Conservation (phyloP, 495 filamentous ascomycete genomes). For the Aspergillus funiculosus region DNA sequence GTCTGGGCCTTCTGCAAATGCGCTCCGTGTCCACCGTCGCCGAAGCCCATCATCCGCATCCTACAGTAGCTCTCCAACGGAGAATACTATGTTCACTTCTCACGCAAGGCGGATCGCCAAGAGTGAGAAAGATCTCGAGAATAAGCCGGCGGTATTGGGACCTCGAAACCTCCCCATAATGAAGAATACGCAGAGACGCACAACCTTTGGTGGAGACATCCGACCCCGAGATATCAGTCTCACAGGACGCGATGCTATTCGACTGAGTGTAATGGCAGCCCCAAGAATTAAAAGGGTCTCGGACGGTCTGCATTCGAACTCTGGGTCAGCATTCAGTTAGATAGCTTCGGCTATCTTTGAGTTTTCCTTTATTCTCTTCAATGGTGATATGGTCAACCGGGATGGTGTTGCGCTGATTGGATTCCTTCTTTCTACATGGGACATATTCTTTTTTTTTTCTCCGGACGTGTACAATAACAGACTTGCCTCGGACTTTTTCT, state of each 20-base stretch:
- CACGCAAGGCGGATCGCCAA: constrained; percentile 68
- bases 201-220: constrained; percentile 46
- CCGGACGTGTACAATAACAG: constrained; percentile 33
- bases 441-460: constrained; percentile 14
- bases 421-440: constrained; percentile 13
- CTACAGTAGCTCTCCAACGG: constrained; percentile 51
- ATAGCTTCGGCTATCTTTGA: constrained; percentile 17
- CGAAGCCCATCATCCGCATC: constrained; percentile 56
- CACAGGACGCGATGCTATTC: constrained; percentile 38
- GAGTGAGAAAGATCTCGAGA: constrained; percentile 53
- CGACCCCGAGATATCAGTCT: constrained; percentile 42
- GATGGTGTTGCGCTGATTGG: constrained; percentile 27
- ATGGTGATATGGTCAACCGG: constrained; percentile 20
- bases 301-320: constrained; percentile 5
- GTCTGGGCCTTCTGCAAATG: constrained; percentile 27
- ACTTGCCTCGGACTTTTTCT: constrained; percentile 8
- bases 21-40: constrained; percentile 48
- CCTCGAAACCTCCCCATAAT: constrained; percentile 61
- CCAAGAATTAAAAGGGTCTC: constrained; percentile 17
- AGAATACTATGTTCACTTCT: constrained; percentile 59
- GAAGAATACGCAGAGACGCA: constrained; percentile 49
- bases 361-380: constrained; percentile 15
- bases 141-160: constrained; percentile 55
- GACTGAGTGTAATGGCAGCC: constrained; percentile 39
- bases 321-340: constrained; percentile 7